These are phyloP conservation scores for Teratosphaeria pseudoeucalypti DNA, from an alignment of 2,329 filamentous ascomycete species.

Conservation along the genomic window DNA sequence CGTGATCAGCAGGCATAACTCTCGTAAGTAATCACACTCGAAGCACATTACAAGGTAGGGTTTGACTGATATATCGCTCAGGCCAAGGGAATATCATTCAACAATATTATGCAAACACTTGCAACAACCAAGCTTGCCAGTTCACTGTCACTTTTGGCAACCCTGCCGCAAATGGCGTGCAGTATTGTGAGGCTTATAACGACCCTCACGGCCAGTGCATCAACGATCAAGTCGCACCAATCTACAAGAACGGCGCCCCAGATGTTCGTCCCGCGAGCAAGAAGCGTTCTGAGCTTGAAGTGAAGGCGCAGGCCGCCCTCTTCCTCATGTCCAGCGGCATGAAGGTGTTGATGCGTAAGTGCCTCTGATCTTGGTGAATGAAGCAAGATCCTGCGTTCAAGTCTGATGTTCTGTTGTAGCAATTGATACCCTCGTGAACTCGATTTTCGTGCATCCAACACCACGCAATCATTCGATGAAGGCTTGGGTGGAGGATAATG, in stretches of 20 bases:
- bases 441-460: not conserved
- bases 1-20: not conserved
- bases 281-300: not conserved
- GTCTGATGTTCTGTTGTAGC: not conserved
- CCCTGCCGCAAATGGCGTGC: not conserved
- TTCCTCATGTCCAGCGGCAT: not conserved
- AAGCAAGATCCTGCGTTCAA: not conserved
- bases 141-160: constrained; percentile 1
- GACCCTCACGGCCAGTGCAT: not conserved
- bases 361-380: not conserved
- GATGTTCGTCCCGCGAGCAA: not conserved
- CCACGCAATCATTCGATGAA: not conserved
- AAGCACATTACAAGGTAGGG: not conserved
- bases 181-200: not conserved
- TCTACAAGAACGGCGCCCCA: constrained; percentile 1
- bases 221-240: not conserved
- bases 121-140: not conserved
- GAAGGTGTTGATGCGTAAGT: not conserved
- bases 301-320: not conserved
- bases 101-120: not conserved
- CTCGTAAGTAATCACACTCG: not conserved
- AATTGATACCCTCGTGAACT: not conserved
- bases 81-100: not conserved
- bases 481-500: constrained; percentile 1
- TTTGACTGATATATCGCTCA: not conserved